These are phyloP conservation scores for Lablab purpureus DNA, from an alignment of 306 rosid genomes.

Conservation along the genomic window DNA sequence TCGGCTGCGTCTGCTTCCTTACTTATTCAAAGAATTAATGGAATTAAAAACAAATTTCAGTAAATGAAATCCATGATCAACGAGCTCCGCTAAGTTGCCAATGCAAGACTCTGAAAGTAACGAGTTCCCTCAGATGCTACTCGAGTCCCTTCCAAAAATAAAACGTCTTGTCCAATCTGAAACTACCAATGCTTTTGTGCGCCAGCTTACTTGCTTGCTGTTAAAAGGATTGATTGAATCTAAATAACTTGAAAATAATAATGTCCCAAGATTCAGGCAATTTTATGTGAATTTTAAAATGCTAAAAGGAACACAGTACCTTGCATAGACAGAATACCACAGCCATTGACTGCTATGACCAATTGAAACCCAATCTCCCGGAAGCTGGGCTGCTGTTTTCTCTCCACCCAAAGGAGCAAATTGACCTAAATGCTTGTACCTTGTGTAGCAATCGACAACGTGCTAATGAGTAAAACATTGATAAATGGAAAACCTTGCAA, in stretches of 20 bases:
- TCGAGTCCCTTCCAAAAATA: slow-evolving; percentile 88
- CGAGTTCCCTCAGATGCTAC: slow-evolving; percentile 57
- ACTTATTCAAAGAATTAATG: slow-evolving; percentile 34
- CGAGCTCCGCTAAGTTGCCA: not conserved
- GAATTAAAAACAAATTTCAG: slow-evolving; percentile 28
- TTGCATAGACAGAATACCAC: slow-evolving; percentile 98
- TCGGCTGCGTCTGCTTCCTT: not conserved
- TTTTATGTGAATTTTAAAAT: not conserved
- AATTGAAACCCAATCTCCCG: slow-evolving; percentile 96
- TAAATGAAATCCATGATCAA: not conserved
- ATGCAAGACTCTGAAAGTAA: slow-evolving; percentile 19
- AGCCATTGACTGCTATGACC: slow-evolving; percentile 97
- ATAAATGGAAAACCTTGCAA: slow-evolving; percentile 18
- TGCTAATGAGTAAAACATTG: slow-evolving; percentile 27
- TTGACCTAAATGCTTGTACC: slow-evolving; percentile 98
- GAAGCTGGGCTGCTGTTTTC: slow-evolving; percentile 98
- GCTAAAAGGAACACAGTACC: slow-evolving; percentile 49
- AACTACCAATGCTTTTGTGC: slow-evolving; percentile 84
- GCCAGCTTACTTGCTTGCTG: slow-evolving; percentile 99
- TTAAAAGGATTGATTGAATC: slow-evolving; percentile 28
- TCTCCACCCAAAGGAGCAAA: slow-evolving; percentile 99
- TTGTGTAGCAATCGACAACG: slow-evolving; percentile 45
- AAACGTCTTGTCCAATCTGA: slow-evolving; percentile 90
- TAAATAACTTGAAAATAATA: slow-evolving; percentile 32
- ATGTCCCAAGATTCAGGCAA: slow-evolving; percentile 14